A percentile compares a stretch with the other conserved stretches of the same genome.
Conservation (phyloP, 2,329 filamentous ascomycete genomes). For the Cytospora leucostoma region DNA sequence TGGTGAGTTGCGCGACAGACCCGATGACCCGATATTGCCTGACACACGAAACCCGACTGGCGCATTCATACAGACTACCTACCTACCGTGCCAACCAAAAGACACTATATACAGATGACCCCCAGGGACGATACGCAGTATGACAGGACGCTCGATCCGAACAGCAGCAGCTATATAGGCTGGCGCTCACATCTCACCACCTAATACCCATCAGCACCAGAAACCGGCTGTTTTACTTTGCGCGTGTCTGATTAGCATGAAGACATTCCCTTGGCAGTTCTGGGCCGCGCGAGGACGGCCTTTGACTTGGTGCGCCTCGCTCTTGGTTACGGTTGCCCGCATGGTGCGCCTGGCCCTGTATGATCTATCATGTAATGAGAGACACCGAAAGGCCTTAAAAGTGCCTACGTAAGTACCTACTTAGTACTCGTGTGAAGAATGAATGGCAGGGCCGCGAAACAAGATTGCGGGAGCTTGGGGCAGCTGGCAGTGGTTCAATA, state of each 20-base stretch:
- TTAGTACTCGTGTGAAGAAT: background rate
- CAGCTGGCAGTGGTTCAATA: conserved; percentile 9
- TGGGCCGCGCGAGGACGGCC: conserved; percentile 8
- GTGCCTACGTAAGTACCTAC: background rate
- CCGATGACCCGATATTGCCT: conserved; percentile 8
- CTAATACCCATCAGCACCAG: conserved; percentile 3
- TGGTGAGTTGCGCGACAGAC: conserved; percentile 7
- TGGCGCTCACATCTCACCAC: conserved; percentile 7
- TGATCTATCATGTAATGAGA: conserved; percentile 11
- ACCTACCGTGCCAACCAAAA: background rate
- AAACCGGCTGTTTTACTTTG: conserved; percentile 12
- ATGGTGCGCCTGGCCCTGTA: conserved; percentile 16
- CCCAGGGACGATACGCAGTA: background rate
- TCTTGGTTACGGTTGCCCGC: conserved; percentile 10
- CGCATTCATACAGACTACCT: conserved; percentile 20
- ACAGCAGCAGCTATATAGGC: conserved; percentile 11
- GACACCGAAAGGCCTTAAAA: conserved; percentile 14
- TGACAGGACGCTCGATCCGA: background rate
- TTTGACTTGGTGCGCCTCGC: conserved; percentile 12
- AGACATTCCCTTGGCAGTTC: conserved; percentile 14
- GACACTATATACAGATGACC: background rate
- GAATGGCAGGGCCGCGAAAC: conserved; percentile 16
- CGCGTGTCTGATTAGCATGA: conserved; percentile 25
- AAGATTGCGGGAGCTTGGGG: conserved; percentile 13
- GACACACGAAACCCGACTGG: conserved; percentile 24